A percentile compares a stretch with the other conserved stretches of the same genome.
Evolutionary conservation across 108 stramenopile species (phyloP).

Genomic region (Epithemia pelagica): DNA sequence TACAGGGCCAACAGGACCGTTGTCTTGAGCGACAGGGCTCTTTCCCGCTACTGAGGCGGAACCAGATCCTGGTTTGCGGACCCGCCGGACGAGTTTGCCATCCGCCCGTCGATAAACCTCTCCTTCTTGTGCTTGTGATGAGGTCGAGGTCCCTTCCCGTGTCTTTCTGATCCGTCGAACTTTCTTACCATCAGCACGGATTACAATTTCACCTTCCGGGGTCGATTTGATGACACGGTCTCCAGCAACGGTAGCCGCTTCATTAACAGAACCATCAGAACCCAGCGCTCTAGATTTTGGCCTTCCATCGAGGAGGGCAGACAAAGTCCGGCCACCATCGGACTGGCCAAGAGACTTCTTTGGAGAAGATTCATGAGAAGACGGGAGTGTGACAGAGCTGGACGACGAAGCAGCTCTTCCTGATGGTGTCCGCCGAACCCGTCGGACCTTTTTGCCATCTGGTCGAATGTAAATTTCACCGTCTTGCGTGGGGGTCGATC

Average conservation of each 20-base stretch:
- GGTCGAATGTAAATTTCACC: conserved; percentile 36
- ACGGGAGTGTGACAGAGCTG: neutral
- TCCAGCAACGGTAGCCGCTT: conserved; percentile 11
- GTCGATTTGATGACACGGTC: conserved; percentile 6
- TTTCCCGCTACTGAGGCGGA: neutral
- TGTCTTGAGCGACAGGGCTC: no score
- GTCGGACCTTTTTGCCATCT: conserved; percentile 44
- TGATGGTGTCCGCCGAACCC: conserved; percentile 11
- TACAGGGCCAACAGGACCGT: neutral
- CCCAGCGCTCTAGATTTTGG: neutral
- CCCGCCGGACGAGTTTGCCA: conserved; percentile 3
- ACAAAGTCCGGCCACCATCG: neutral
- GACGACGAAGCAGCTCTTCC: neutral
- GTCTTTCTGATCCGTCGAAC: conserved; percentile 6
- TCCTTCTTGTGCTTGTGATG: neutral
- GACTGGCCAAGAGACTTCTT: neutral
- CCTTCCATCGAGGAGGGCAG: neutral
- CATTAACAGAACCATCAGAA: neutral
- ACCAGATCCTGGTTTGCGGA: neutral
- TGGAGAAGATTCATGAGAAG: no score
- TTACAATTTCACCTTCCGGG: conserved; percentile 4
- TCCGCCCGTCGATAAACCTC: conserved; percentile 4
- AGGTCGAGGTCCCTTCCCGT: neutral
- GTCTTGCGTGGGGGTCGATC: neutral
- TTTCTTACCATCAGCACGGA: conserved; percentile 13